Base-by-base conservation (phyloP, 2,329 filamentous ascomycete genomes). In the Fusarium piperis region DNA sequence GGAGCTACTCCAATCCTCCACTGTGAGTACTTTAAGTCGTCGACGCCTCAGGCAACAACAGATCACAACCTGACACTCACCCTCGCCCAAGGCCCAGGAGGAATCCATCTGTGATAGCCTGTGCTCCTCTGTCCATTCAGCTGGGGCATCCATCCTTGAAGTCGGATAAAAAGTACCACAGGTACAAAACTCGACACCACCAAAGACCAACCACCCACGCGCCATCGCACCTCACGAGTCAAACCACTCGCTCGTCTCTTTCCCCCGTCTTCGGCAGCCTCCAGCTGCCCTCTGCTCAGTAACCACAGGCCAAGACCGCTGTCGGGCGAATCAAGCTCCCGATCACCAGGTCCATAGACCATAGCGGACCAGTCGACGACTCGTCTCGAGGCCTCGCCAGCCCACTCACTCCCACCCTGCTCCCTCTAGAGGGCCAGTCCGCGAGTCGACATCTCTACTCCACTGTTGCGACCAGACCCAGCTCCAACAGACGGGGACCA, bases 321-420 rank as follows among this genome's bases (percentile, higher is more conserved):
- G 51, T 26, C 44, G 32, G 48, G 55, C 70, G 59, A 68, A 64
- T 64, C 65, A 72, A 33, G 16, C 55, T 51, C 44, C 32, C 60
- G 56, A 41, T 60, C 39, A 46, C n/a, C 48, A 59, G 66, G 59
- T 68, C 61, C 71, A 67, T 74, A 44, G 7, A 7, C 67, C 44
- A 28, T 59, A 52, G 62, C 65, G 62, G 46, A 63, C 67, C 68
- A 71, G 65, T 72, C 69, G 69, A 76, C 70, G 67, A 76, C 70
- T 66, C 60, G 56, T 61, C 28, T n/a, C 33, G 30, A 69, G 64
- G 64, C 60, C 64, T 65, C 51, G 18, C 53, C 59, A 71, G 61
- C 59, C 65, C 71, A 70, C 44, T 48, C 71, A 70, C 44, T 48
- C 44, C 23, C 44, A n/a, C 44, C 44, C 44, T 48, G 44, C 44